Base-by-base conservation (phyloP, 140 eudicot species). In the Flaveria floridana region DNA sequence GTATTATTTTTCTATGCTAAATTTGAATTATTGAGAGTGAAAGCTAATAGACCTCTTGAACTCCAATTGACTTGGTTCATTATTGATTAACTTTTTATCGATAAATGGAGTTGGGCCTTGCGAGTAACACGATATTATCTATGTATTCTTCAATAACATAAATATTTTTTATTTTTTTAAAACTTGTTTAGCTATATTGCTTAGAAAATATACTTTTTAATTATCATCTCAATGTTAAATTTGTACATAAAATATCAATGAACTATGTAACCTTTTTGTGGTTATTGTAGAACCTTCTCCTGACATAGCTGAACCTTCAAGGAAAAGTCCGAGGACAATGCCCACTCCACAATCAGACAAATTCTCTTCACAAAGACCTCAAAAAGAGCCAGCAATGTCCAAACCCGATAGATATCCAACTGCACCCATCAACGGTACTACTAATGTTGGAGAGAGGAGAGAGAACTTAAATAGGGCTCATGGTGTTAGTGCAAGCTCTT, bases 211-310 rank as follows among this genome's bases (percentile, higher is more conserved):
- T 34, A 34, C 41, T 34, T 34, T 34, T 6, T 34, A 34, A 34
- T 34, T 34, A 34, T 34, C 41, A 34, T 34, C 41, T 34, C 8
- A 6, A 34, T 34, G 41, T 34, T 34, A 34, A 5, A 5, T 34
- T 34, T 34, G 41, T 34, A 34, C 41, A 34, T 34, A 34, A 34
- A 34, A 34, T 0, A 34, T 34, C 41, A 34, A 26, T 30, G 28
- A 63, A 14, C 46, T 26, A 28, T 30, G 46, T 34, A 34, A 41
- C 71, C 5, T 42, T 19, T 62, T 67, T 18, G 2, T 70, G 68
- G 56, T 20, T 57, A 13, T 67, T 70, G 70, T 66, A 86, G 97
- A 89, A 67, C 9, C 57, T 52, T 79, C 86, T 28, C 88, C 88
- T 73, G 87, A 87, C 78, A 12, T 8, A 44, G 67, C 46, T 11